Evolutionary conservation across 2,329 filamentous ascomycete genomes (phyloP).

Genomic region (Stemphylium vesicarium): DNA sequence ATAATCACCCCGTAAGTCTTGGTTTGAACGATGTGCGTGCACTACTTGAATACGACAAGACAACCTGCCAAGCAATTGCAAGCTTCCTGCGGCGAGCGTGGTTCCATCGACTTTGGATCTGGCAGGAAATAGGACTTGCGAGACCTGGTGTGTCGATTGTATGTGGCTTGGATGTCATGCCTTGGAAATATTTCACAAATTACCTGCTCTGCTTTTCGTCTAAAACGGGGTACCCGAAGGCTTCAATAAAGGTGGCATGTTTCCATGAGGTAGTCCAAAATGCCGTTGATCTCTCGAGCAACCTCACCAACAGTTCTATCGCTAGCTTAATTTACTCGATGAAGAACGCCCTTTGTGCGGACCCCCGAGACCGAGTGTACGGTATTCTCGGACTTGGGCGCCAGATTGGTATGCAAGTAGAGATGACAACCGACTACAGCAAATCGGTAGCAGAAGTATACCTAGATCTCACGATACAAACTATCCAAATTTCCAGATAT

Average conservation of each 20-base stretch:
- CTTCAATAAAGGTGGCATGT: no score
- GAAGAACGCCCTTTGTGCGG: neutral
- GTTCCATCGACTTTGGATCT: neutral
- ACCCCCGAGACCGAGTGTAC: constrained; percentile 1
- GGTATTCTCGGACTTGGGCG: neutral
- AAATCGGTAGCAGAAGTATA: neutral
- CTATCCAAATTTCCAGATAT: neutral
- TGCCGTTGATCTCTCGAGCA: neutral
- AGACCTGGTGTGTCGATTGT: neutral
- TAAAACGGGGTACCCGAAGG: neutral
- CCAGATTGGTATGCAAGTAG: neutral
- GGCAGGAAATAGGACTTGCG: neutral
- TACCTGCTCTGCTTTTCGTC: neutral
- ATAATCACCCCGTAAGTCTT: neutral
- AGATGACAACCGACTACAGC: neutral
- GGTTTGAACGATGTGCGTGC: neutral
- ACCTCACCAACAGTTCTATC: neutral
- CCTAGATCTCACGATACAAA: neutral
- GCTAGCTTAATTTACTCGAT: neutral
- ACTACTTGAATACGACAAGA: neutral
- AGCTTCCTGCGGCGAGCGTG: neutral
- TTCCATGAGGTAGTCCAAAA: neutral
- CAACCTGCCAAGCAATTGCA: neutral
- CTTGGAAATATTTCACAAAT: neutral
- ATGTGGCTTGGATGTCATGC: neutral